Evolutionary conservation across 73 alveolate species (phyloP).

Genomic region (Symbiodinium pilosum): DNA sequence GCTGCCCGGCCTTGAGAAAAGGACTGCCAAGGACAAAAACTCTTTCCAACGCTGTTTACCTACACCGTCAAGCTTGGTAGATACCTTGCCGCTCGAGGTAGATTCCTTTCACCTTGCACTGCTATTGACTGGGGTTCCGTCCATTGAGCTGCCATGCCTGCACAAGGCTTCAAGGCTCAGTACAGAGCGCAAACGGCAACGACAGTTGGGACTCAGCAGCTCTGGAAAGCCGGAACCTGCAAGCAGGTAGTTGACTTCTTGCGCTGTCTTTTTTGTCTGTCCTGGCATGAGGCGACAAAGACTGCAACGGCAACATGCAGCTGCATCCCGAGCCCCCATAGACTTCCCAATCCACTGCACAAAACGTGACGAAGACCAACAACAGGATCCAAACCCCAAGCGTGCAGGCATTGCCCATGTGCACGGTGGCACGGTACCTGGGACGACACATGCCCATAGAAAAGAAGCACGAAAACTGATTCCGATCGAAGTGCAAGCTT

Average conservation of each 20-base stretch:
- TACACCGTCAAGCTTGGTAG: too few relatives aligned
- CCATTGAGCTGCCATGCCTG: constrained; percentile 91
- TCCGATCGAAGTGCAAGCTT: too few relatives aligned
- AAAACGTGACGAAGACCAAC: background rate
- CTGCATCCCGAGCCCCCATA: too few relatives aligned
- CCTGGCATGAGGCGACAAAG: background rate
- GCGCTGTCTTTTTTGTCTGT: constrained; percentile 31
- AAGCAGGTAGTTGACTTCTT: constrained; percentile 38
- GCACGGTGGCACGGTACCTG: constrained; percentile 93
- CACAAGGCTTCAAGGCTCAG: background rate
- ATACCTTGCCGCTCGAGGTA: background rate
- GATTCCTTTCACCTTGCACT: background rate
- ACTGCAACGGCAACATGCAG: too few relatives aligned
- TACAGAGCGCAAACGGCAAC: background rate
- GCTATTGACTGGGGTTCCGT: constrained; percentile 23
- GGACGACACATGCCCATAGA: too few relatives aligned
- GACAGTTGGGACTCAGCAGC: background rate
- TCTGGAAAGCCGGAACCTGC: background rate
- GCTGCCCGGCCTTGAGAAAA: constrained; percentile 80
- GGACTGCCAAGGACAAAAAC: too few relatives aligned
- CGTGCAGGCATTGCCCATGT: constrained; percentile 39
- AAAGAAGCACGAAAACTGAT: too few relatives aligned
- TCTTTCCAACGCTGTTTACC: background rate
- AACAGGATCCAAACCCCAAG: background rate
- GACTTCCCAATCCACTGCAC: too few relatives aligned